A percentile compares a stretch with the other conserved stretches of the same genome.
Conservation (phyloP, 148 eudicot genomes). For the Vaccinium macrocarpon region DNA sequence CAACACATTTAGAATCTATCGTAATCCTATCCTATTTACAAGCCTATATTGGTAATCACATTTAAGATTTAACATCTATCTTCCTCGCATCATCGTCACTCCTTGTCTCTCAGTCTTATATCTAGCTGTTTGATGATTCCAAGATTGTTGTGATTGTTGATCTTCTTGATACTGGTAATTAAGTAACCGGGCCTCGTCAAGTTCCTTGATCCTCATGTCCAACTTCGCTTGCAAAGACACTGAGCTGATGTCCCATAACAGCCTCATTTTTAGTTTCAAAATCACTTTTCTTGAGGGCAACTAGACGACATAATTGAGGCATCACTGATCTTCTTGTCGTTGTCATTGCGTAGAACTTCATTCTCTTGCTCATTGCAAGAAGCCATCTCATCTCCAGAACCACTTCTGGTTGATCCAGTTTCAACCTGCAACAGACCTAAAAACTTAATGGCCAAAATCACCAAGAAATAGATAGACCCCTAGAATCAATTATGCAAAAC, state of each 20-base stretch:
- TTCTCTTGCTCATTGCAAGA: conserved; percentile 23
- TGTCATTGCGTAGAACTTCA: conserved; percentile 15
- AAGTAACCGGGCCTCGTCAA: conserved; percentile 40
- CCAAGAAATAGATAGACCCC: background rate
- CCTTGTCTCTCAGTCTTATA: conserved; percentile 28
- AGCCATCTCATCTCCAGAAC: conserved; percentile 30
- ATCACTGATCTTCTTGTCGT: conserved; percentile 17
- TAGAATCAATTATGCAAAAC: background rate
- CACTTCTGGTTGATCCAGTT: conserved; percentile 29
- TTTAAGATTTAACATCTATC: no score
- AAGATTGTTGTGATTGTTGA: conserved; percentile 27
- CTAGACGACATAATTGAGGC: conserved; percentile 14
- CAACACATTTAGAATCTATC: no score
- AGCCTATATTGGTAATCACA: no score
- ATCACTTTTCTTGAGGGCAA: conserved; percentile 8
- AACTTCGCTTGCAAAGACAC: conserved; percentile 36
- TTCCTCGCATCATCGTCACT: no score
- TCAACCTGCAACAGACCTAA: conserved; percentile 31
- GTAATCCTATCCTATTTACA: no score
- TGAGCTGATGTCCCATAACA: conserved; percentile 15
- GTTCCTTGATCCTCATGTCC: conserved; percentile 41
- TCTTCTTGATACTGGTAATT: conserved; percentile 40
- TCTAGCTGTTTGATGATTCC: conserved; percentile 42
- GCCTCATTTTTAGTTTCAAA: conserved; percentile 15
- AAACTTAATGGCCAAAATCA: background rate